Conservation (phyloP, 306 rosid genomes). For the Albizia julibrissin region DNA sequence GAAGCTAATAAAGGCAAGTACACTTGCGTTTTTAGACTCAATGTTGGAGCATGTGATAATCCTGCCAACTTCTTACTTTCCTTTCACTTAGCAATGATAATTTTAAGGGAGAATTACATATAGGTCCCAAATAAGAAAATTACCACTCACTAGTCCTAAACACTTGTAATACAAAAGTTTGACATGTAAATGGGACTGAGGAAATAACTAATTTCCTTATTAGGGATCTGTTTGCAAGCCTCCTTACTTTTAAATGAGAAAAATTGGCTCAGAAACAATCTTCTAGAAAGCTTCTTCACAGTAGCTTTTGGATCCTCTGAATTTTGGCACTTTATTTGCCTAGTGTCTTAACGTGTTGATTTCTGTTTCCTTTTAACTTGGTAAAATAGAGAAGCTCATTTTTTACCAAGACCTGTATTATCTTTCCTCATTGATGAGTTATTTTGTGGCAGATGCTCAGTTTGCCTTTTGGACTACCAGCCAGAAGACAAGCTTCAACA, state of each 20-base stretch:
- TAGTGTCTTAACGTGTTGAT: not conserved
- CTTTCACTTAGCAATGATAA: not conserved
- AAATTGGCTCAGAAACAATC: not conserved
- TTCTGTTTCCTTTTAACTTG: conserved; percentile 2
- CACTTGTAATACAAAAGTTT: not conserved
- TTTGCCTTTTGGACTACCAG: conserved; percentile 83
- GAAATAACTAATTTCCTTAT: not conserved
- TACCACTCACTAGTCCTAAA: not conserved
- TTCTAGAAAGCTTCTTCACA: not conserved
- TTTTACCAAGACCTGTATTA: not conserved
- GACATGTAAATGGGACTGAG: not conserved
- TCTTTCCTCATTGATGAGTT: conserved; percentile 20
- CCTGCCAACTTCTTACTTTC: not conserved
- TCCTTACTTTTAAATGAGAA: not conserved
- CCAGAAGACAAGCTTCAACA: conserved; percentile 85
- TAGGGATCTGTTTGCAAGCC: not conserved
- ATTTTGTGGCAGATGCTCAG: conserved; percentile 66
- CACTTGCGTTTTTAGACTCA: not conserved
- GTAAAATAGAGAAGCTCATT: not conserved
- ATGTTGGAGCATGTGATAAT: not conserved
- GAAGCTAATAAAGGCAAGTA: not conserved
- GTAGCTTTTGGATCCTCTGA: not conserved
- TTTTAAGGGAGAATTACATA: not conserved
- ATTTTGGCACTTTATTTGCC: conserved; percentile 1
- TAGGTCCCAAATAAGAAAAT: not conserved